Evolutionary conservation across 192 early-diverging fungal genomes (phyloP), one percentile per base, ranked within the genome.

Genomic region (Coemansia sp.): DNA sequence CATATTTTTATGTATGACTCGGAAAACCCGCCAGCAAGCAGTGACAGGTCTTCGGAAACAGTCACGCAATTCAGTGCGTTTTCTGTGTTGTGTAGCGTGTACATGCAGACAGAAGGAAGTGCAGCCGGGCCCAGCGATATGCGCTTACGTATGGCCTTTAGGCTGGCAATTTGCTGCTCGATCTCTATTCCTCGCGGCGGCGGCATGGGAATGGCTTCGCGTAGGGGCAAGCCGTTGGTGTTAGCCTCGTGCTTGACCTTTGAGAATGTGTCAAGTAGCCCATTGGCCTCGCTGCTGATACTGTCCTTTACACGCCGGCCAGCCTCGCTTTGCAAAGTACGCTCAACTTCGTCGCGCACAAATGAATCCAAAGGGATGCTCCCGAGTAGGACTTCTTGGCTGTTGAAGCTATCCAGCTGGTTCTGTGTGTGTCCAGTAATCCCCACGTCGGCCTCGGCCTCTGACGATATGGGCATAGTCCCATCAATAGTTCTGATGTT

Each of bases 81-180:
- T 74, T 91, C 84, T 15, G 94, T 92, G 76, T 99, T 99, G 76
- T 97, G 95, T 70, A 98, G 92, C 36, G 95, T 99, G 76, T 94
- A 98, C 68, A 90, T 93, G 80, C 95, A 96, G 39, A 98, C 87
- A 18, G 93, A 95, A 13, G 95, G 94, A 26, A 94, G 78, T 11
- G 90, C 86, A 3, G 81, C 79, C 6, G 88, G 80, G 7, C 85
- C 82, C n/a, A 95, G 65, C 8, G 84, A 74, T 18, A 93, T 84
- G 45, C 91, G 88, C 49, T 94, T 92, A 64, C 88, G 82, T 9
- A 91, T 67, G 45, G 98, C 93, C 59, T 89, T 87, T 41, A 97
- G 75, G 26, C 74, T 80, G 36, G 91, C 87, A n/a, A 97, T 82
- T 68, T 95, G 88, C 58, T 89, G 83, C 47, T 85, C 87, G 22